Base-by-base conservation (phyloP, 306 rosid species). In the Benincasa hispida region DNA sequence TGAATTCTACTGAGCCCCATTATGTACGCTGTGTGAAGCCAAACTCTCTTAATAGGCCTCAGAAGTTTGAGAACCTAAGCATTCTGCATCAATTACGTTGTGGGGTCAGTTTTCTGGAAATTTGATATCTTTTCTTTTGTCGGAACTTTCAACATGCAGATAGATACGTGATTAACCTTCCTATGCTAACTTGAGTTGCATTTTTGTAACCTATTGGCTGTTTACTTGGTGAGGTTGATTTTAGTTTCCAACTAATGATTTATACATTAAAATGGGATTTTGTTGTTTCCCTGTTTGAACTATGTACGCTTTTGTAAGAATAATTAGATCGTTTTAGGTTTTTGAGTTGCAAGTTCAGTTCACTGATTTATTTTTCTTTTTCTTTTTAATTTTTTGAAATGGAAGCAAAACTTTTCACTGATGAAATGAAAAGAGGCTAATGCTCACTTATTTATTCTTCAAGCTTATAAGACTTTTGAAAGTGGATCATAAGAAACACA, bases 1-100 rank as follows among this genome's bases (percentile, higher is more conserved):
- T 94, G 59, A 89, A 84, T 65, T 77, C 85, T 65, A 94, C 98
- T 37, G 96, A 94, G 86, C 98, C 98, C 76, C 97, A 94, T 85
- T 94, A 94, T 83, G 81, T 94, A 77, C 93, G 98, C 42, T 94
- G 98, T 72, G 97, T 94, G 87, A 94, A 94, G 85, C 98, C 98
- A 47, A 94, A 91, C 83, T 91, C 96, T 75, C 82, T 89, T 82
- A 94, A 94, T 83, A 94, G 50, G 58, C 96, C 98, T 1, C 98
- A 94, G 56, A 87, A 81, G 55, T 94, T 94, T 85, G 98, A 94
- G 89, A 94, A 86, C 79, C 81, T 77, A 77, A 94, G 98, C 75
- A 88, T 94, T 85, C 82, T 91, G 76, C 98, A 94, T 83, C 98
- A 94, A 76, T 82, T 94, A 63, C 96, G 98, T 68, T 94, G 97